A percentile compares a stretch with the other conserved stretches of the same genome.
Conservation (phyloP, 2,329 filamentous ascomycete species). For the Ploettnerulaceae sp. region DNA sequence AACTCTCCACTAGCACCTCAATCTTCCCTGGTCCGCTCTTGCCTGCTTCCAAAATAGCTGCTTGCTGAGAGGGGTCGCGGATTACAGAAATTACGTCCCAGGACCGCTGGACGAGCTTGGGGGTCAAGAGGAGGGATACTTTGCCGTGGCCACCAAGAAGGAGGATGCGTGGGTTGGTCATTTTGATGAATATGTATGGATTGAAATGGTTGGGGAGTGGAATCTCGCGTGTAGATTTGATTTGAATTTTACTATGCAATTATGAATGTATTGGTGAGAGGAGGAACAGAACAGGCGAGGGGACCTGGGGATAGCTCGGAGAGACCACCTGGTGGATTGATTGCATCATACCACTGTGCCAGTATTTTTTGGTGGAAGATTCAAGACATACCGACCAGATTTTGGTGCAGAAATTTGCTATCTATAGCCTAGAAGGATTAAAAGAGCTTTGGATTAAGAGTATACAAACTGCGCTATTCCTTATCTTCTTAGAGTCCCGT, state of each 20-base stretch:
- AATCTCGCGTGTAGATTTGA: background rate
- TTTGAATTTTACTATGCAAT: background rate
- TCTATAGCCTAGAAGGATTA: too few relatives aligned
- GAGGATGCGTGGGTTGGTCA: slow-evolving; percentile 21
- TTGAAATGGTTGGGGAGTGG: background rate
- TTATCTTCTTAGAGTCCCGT: too few relatives aligned
- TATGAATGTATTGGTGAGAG: background rate
- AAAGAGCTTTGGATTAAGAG: background rate
- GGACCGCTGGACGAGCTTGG: slow-evolving; percentile 65
- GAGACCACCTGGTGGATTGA: background rate
- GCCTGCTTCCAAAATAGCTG: slow-evolving; percentile 52
- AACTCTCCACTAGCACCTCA: slow-evolving; percentile 62
- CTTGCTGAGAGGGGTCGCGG: slow-evolving; percentile 63
- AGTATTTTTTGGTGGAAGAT: background rate
- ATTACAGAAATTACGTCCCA: slow-evolving; percentile 79
- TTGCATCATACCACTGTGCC: background rate
- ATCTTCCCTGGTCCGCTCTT: slow-evolving; percentile 53
- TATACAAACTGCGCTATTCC: too few relatives aligned
- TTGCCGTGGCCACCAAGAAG: slow-evolving; percentile 80
- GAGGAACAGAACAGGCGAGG: background rate
- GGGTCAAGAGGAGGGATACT: slow-evolving; percentile 68
- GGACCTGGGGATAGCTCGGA: background rate
- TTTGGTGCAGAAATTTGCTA: too few relatives aligned
- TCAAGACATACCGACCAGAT: background rate
- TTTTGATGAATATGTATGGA: background rate